Evolutionary conservation across 2,329 filamentous ascomycete species (phyloP).

Genomic region (Penicillium sp.): DNA sequence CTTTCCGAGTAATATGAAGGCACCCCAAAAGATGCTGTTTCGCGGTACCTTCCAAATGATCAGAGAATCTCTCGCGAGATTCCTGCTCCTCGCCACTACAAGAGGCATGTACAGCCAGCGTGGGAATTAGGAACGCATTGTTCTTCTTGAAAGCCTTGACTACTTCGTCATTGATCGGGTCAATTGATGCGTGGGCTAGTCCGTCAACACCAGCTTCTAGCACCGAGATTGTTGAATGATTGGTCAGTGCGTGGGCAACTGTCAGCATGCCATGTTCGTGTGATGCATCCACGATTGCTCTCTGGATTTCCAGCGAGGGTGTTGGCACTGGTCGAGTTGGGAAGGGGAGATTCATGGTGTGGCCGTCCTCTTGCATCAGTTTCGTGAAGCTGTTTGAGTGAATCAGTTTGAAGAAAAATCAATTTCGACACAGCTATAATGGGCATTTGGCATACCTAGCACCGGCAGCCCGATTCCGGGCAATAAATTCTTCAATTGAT

Average conservation of each 20-base stretch:
- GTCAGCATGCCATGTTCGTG: slow-evolving; percentile 11
- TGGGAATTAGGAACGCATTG: slow-evolving; percentile 14
- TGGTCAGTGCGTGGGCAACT: slow-evolving; percentile 12
- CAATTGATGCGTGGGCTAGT: slow-evolving; percentile 11
- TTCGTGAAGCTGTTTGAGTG: slow-evolving; percentile 11
- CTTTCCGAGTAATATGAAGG: slow-evolving; percentile 9
- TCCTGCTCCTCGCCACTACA: slow-evolving; percentile 15
- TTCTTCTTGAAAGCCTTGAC: slow-evolving; percentile 16
- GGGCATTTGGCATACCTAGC: slow-evolving; percentile 3
- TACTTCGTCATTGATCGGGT: slow-evolving; percentile 13
- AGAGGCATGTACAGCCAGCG: slow-evolving; percentile 6
- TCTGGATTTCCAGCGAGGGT: slow-evolving; percentile 15
- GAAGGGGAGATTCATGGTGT: slow-evolving; percentile 12
- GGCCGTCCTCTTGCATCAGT: slow-evolving; percentile 16
- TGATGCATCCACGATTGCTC: slow-evolving; percentile 10
- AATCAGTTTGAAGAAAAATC: neutral
- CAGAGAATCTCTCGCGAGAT: slow-evolving; percentile 10
- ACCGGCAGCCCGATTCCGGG: slow-evolving; percentile 8
- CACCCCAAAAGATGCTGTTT: slow-evolving; percentile 12
- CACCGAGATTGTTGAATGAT: slow-evolving; percentile 14
- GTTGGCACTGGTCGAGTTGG: slow-evolving; percentile 11
- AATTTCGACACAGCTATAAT: neutral
- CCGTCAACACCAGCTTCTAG: slow-evolving; percentile 12
- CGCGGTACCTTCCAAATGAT: slow-evolving; percentile 3
- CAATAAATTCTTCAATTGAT: slow-evolving; percentile 13